A percentile compares a stretch with the other conserved stretches of the same genome.
phyloP scores from a whole-genome alignment of 306 rosid genomes.

The Erythrophleum fordii region DNA sequence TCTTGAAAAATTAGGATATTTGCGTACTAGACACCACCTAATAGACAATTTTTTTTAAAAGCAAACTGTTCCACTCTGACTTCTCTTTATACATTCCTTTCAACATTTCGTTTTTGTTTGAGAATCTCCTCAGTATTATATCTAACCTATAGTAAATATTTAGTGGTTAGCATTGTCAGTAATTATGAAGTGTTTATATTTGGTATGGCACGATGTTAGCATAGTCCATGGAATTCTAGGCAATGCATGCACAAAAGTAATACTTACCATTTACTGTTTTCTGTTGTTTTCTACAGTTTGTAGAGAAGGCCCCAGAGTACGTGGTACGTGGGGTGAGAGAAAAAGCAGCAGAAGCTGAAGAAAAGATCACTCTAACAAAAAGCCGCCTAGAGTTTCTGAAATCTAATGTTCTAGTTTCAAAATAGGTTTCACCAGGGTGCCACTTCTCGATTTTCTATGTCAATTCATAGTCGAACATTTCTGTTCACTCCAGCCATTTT shows the following conservation, averaged over 20 bases:
- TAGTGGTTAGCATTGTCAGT: not conserved
- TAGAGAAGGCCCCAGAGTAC: slow-evolving; percentile 85
- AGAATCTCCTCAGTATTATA: not conserved
- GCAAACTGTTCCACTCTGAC: not conserved
- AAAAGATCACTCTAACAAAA: slow-evolving; percentile 80
- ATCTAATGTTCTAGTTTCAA: slow-evolving; percentile 56
- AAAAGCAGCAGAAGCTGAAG: slow-evolving; percentile 85
- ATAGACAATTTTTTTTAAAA: too few relatives aligned
- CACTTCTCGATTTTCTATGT: not conserved
- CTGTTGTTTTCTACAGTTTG: slow-evolving; percentile 62
- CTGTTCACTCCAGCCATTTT: not conserved
- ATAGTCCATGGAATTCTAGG: slow-evolving; percentile 19
- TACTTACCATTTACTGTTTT: slow-evolving; percentile 29
- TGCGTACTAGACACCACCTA: too few relatives aligned
- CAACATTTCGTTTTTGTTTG: not conserved
- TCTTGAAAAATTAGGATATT: not conserved
- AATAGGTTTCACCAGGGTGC: slow-evolving; percentile 35
- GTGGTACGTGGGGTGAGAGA: slow-evolving; percentile 78
- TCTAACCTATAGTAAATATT: not conserved
- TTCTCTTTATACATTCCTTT: not conserved
- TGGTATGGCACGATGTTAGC: not conserved
- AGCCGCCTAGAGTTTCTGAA: slow-evolving; percentile 75
- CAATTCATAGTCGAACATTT: not conserved
- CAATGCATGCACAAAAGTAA: not conserved
- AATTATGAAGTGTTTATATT: not conserved